These are phyloP conservation scores for Zizania palustris DNA, from an alignment of 202 grass and related monocot species.

Conservation along the genomic window DNA sequence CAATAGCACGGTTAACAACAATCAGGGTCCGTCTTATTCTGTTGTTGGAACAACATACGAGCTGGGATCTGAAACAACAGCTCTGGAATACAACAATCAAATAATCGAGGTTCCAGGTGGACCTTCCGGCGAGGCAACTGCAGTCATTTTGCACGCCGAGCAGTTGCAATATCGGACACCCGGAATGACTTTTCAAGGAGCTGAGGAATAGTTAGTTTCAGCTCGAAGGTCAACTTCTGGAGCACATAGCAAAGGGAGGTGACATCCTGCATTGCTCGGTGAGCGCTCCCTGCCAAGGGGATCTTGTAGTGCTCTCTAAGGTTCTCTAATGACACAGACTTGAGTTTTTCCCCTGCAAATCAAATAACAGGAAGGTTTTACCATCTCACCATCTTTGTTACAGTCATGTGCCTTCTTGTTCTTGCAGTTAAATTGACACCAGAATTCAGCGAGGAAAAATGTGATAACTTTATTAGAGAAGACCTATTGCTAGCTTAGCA, in stretches of 20 bases:
- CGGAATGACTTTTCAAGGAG: constrained; percentile 69
- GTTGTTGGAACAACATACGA: constrained; percentile 38
- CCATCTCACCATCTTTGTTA: constrained; percentile 16
- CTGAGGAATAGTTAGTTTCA: constrained; percentile 68
- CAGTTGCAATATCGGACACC: constrained; percentile 46
- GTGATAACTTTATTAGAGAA: constrained; percentile 1
- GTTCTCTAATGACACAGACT: constrained; percentile 47
- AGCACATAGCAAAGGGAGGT: constrained; percentile 66
- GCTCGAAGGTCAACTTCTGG: constrained; percentile 71
- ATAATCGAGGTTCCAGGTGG: constrained; percentile 24
- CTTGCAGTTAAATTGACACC: constrained; percentile 2
- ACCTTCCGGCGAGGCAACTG: not conserved
- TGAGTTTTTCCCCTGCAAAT: constrained; percentile 57
- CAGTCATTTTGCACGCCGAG: constrained; percentile 39
- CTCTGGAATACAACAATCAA: constrained; percentile 40
- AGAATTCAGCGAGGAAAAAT: constrained; percentile 9
- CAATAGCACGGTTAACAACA: constrained; percentile 27
- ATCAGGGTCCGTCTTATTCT: constrained; percentile 38
- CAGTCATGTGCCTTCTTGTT: constrained; percentile 1
- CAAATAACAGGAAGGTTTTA: constrained; percentile 31
- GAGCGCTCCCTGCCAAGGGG: constrained; percentile 52
- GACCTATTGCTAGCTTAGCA: constrained; percentile 12
- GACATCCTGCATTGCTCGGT: constrained; percentile 86
- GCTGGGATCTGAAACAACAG: constrained; percentile 38
- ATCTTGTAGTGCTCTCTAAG: constrained; percentile 71